Conservation (phyloP, 2,329 filamentous ascomycete species). For the Alternaria rosae region DNA sequence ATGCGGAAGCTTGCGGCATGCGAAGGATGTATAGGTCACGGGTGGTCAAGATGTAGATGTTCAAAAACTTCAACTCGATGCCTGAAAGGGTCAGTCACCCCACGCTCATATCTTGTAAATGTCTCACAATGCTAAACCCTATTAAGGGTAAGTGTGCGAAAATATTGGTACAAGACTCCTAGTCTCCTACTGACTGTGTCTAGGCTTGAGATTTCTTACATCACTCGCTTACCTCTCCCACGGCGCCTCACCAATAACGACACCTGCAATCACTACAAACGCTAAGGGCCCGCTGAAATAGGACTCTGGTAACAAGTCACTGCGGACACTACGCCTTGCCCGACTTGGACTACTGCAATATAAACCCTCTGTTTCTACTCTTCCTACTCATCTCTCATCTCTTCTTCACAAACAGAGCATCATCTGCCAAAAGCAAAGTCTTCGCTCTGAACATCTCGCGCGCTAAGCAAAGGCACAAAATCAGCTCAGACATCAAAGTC, state of each 20-base stretch:
- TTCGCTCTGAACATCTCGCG: not conserved
- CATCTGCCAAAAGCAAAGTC: not conserved
- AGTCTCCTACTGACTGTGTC: not conserved
- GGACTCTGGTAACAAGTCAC: not conserved
- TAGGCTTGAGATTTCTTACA: not conserved
- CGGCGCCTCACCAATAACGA: not conserved
- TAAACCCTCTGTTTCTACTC: not conserved
- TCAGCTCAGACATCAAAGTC: too few relatives aligned
- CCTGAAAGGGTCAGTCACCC: not conserved
- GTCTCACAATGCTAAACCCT: too few relatives aligned
- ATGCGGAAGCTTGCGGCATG: not conserved
- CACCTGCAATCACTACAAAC: not conserved
- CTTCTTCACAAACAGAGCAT: not conserved
- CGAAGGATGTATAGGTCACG: not conserved
- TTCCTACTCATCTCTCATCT: not conserved
- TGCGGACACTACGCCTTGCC: not conserved
- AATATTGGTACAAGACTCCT: not conserved
- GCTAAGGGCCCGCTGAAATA: not conserved
- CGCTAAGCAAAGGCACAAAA: not conserved
- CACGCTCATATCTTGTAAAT: too few relatives aligned
- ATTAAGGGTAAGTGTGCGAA: too few relatives aligned
- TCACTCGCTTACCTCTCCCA: not conserved
- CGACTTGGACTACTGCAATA: not conserved
- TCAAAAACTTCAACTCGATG: not conserved
- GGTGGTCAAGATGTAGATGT: not conserved